Evolutionary conservation across 768 basidiomycete species (phyloP).

Genomic region (Tylopilus felleus): DNA sequence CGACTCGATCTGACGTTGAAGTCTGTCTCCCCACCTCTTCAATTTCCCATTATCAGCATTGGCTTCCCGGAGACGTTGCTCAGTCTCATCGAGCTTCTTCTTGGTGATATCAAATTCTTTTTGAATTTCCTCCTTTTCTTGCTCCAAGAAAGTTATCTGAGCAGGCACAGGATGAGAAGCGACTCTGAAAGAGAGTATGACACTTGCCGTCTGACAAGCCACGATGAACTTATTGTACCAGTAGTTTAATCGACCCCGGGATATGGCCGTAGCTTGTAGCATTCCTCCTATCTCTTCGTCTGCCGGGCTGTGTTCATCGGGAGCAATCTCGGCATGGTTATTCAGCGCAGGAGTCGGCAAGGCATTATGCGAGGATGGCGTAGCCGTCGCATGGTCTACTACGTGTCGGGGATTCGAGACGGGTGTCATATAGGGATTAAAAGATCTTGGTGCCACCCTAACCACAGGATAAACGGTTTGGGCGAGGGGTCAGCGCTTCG

Average conservation of each 20-base stretch:
- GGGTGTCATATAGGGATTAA: slow-evolving; percentile 28
- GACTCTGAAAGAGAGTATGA: neutral
- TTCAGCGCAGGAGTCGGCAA: slow-evolving; percentile 9
- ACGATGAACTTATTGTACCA: slow-evolving; percentile 10
- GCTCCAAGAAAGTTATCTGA: slow-evolving; percentile 17
- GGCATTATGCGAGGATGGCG: neutral
- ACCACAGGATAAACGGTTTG: neutral
- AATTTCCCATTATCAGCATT: slow-evolving; percentile 13
- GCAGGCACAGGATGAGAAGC: neutral
- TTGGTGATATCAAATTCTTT: slow-evolving; percentile 12
- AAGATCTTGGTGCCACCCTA: slow-evolving; percentile 13
- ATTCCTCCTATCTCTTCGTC: slow-evolving; percentile 5
- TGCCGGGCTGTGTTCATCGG: neutral
- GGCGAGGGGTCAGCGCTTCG: neutral
- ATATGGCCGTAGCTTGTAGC: slow-evolving; percentile 16
- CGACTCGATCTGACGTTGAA: slow-evolving; percentile 8
- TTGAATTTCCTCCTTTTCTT: slow-evolving; percentile 14
- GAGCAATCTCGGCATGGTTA: neutral
- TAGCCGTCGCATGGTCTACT: neutral
- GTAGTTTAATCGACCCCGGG: slow-evolving; percentile 12
- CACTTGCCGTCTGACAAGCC: slow-evolving; percentile 12
- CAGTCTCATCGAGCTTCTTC: slow-evolving; percentile 20
- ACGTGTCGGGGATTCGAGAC: slow-evolving; percentile 21
- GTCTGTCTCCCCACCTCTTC: slow-evolving; percentile 9
- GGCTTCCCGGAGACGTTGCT: slow-evolving; percentile 14